Base-by-base conservation (phyloP, 1,139 yeast species). In the Geotrichum candidum region DNA sequence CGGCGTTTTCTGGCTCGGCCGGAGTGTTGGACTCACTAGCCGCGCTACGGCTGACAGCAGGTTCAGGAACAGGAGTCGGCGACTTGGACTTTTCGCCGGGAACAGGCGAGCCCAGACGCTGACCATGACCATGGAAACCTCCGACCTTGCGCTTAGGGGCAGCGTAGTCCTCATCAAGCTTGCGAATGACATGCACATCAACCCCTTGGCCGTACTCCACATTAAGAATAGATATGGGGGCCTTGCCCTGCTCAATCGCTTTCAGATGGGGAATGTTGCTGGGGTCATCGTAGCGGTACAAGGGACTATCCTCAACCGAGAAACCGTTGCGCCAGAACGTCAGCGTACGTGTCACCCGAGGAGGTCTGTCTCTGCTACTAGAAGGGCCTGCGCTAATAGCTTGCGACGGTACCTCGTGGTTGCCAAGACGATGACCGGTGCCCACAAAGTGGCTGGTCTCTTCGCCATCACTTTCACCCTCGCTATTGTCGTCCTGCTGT, bases 281-380 rank as follows among this genome's bases (percentile, higher is more conserved):
- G 7, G 97, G 97, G 73, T 94, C 98, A 70, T 94, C 97, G 72
- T 91, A 94, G 63, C 96, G 80, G 74, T 83, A 87, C 64, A 94
- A 80, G 25, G 84, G 84, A 1, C 98, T 97, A 59, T 91, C 96
- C 25, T 94, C 98, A 38, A 94, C 92, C 61, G 91, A 90, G 76
- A 95, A 94, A 1, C 99, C 99, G 72, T 94, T 95, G 68, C 86
- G 86, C 99, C 99, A 94, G 73, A 94, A 94, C 0, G 96, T 90
- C 65, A 95, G 87, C 59, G 87, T 87, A 79, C 65, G 83, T 22
- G 68, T 64, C n/a, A 73, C 76, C 51, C 64, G 53, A 23, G 64
- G 33, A 56, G 51, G 60, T 65, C 29, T 62, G 58, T 35, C 51
- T 58, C 41, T 57, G 52, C 15, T 29, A 22, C 9, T n/a, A 18